A percentile compares a stretch with the other conserved stretches of the same genome.
These are phyloP conservation scores for Penicillium sp. DNA, from an alignment of 2,329 filamentous ascomycete species.

Conservation along the genomic window DNA sequence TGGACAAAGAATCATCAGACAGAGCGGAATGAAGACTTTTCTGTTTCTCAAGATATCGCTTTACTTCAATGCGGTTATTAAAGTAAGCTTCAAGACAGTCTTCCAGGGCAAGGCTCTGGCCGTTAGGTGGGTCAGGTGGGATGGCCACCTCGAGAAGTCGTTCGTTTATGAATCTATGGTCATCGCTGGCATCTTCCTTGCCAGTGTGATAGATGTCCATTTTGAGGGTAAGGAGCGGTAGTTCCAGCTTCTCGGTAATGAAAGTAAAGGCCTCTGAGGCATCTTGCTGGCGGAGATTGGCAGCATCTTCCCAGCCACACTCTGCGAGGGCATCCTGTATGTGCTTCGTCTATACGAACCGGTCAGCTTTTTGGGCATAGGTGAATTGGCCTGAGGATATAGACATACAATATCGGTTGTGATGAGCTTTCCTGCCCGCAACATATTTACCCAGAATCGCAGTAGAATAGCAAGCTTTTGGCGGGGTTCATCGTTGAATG, in stretches of 20 bases:
- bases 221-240: constrained; percentile 83
- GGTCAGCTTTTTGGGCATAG: constrained; percentile 11
- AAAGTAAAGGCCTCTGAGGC: constrained; percentile 94
- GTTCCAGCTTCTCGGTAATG: constrained; percentile 80
- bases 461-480: constrained; percentile 72
- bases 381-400: neutral
- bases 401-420: constrained; percentile 68
- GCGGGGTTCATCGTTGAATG: constrained; percentile 67
- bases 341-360: constrained; percentile 60
- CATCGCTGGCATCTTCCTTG: constrained; percentile 73
- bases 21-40: constrained; percentile 51
- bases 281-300: constrained; percentile 77
- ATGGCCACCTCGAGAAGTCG: constrained; percentile 85
- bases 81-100: constrained; percentile 93
- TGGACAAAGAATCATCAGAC: constrained; percentile 32
- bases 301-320: constrained; percentile 85
- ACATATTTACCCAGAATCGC: constrained; percentile 87
- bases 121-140: constrained; percentile 64
- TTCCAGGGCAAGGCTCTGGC: constrained; percentile 71
- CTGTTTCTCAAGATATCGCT: constrained; percentile 63
- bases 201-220: constrained; percentile 94
- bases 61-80: constrained; percentile 87
- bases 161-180: constrained; percentile 94
- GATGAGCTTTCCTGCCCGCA: constrained; percentile 79
- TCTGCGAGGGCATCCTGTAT: constrained; percentile 76